phyloP scores from a whole-genome alignment of 352 stramenopile species.

The Pythium apleroticum region DNA sequence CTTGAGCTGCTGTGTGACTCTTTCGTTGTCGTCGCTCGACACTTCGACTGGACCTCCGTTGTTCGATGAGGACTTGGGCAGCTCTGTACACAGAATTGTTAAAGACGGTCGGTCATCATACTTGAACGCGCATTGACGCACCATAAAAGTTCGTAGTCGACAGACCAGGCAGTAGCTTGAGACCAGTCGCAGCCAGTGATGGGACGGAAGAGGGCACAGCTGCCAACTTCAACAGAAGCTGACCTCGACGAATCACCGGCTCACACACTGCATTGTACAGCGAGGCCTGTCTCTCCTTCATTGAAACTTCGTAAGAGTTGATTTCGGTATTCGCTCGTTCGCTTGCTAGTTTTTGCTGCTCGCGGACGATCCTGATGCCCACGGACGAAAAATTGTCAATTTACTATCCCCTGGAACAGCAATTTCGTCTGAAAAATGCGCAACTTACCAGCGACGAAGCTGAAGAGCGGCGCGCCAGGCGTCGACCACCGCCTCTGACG shows the following conservation, averaged over 20 bases:
- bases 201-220: slow-evolving; percentile 29
- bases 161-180: slow-evolving; percentile 77
- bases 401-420: not conserved
- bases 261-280: slow-evolving; percentile 83
- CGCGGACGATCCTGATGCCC: slow-evolving; percentile 74
- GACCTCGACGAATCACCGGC: slow-evolving; percentile 65
- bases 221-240: slow-evolving; percentile 65
- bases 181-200: slow-evolving; percentile 22
- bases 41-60: not conserved
- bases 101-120: not conserved
- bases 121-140: slow-evolving; percentile 17
- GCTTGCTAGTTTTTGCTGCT: slow-evolving; percentile 82
- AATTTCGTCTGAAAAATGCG: not conserved
- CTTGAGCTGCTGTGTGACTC: slow-evolving; percentile 57
- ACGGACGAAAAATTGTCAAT: not conserved
- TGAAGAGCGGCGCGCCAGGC: slow-evolving; percentile 75
- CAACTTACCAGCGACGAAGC: slow-evolving; percentile 69
- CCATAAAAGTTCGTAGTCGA: slow-evolving; percentile 56
- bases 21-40: slow-evolving; percentile 31
- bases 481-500: slow-evolving; percentile 71
- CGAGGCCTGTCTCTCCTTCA: slow-evolving; percentile 65
- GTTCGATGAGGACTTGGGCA: slow-evolving; percentile 3
- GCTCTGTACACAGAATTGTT: slow-evolving; percentile 1
- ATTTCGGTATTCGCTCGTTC: slow-evolving; percentile 15
- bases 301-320: slow-evolving; percentile 5